Percentiles rank a stretch among this genome's conserved stretches.
Evolutionary conservation across 2,329 filamentous ascomycete genomes (phyloP).

Genomic region (Cercospora sojina): DNA sequence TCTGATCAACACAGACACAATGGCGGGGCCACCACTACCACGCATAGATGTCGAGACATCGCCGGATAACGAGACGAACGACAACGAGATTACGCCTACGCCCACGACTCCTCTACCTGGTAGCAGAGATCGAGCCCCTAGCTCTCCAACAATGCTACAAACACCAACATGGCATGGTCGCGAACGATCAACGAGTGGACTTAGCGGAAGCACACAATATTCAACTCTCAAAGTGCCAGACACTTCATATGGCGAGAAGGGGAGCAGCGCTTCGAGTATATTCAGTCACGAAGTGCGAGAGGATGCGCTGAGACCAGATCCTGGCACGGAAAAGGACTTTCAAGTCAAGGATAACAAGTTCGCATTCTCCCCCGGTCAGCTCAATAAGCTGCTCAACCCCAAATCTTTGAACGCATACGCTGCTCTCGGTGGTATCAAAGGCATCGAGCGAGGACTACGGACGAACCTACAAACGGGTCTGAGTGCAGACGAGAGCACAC

Average conservation of each 20-base stretch:
- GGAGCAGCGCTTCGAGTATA: slow-evolving; percentile 23
- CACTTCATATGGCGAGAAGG: slow-evolving; percentile 22
- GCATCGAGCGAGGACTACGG: slow-evolving; percentile 72
- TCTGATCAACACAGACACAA: slow-evolving; percentile 7
- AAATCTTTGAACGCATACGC: slow-evolving; percentile 74
- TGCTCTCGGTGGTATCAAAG: slow-evolving; percentile 69
- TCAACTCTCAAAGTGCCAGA: slow-evolving; percentile 25
- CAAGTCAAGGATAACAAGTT: slow-evolving; percentile 75
- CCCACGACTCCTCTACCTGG: slow-evolving; percentile 18
- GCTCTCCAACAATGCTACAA: slow-evolving; percentile 22
- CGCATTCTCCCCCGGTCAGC: slow-evolving; percentile 75
- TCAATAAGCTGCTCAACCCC: slow-evolving; percentile 77
- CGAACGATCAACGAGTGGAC: slow-evolving; percentile 21
- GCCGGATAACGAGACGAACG: slow-evolving; percentile 15
- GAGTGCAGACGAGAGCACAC: slow-evolving; percentile 64
- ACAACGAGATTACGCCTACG: slow-evolving; percentile 22
- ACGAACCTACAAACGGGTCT: slow-evolving; percentile 65
- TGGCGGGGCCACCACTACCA: slow-evolving; percentile 25
- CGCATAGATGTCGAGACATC: slow-evolving; percentile 25
- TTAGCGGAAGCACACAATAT: slow-evolving; percentile 25
- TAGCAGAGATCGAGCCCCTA: slow-evolving; percentile 12
- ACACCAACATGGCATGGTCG: slow-evolving; percentile 20
- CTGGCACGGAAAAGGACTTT: slow-evolving; percentile 73
- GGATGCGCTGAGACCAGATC: slow-evolving; percentile 72
- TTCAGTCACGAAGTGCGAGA: slow-evolving; percentile 35